Evolutionary conservation across 2,329 filamentous ascomycete genomes (phyloP).

Genomic region (Cercospora beticola): DNA sequence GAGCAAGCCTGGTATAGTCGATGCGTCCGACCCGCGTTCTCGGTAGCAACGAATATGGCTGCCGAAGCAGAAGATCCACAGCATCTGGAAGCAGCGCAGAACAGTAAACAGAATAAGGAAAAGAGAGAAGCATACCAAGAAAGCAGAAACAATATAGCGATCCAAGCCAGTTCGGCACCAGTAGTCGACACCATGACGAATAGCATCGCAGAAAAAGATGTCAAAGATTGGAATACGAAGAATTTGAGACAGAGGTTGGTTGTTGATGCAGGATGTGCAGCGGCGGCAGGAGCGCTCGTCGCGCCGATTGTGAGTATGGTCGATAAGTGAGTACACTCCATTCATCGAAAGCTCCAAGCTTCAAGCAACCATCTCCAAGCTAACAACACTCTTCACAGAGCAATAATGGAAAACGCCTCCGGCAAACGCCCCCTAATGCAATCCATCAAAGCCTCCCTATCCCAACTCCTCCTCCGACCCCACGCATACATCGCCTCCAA

Average conservation of each 20-base stretch:
- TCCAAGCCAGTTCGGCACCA: constrained; percentile 9
- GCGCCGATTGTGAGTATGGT: constrained; percentile 85
- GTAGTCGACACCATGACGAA: constrained; percentile 10
- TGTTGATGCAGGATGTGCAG: constrained; percentile 68
- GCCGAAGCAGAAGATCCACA: constrained; percentile 21
- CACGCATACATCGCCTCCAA: constrained; percentile 62
- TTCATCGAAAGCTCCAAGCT: not conserved
- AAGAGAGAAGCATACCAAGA: not conserved
- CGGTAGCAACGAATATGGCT: constrained; percentile 25
- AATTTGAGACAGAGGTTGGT: constrained; percentile 66
- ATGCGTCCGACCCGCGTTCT: constrained; percentile 18
- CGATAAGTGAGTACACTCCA: constrained; percentile 62
- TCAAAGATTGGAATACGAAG: constrained; percentile 67
- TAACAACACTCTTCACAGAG: too few species aligned
- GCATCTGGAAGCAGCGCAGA: constrained; percentile 15
- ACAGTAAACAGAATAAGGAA: not conserved
- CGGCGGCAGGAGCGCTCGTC: constrained; percentile 70
- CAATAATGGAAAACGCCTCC: constrained; percentile 80
- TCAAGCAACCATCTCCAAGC: too few species aligned
- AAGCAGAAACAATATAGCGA: not conserved
- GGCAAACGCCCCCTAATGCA: constrained; percentile 60
- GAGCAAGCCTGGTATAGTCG: not conserved
- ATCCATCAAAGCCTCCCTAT: constrained; percentile 61
- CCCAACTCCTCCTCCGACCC: constrained; percentile 58
- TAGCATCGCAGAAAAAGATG: constrained; percentile 12